Conservation (phyloP, 805 yeast genomes). For the Priceomyces haplophilus region DNA sequence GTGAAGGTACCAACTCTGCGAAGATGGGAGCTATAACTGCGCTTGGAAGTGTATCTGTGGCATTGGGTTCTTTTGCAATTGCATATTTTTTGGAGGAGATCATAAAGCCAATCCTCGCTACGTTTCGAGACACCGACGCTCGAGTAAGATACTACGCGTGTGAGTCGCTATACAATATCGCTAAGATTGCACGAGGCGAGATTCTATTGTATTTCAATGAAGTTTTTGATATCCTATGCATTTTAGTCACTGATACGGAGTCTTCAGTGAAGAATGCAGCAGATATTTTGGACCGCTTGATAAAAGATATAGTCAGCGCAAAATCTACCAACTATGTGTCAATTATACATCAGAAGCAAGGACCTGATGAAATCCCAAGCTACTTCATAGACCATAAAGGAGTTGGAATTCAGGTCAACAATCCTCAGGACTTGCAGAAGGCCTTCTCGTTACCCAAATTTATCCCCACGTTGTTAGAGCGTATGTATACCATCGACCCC, state of each 20-base stretch:
- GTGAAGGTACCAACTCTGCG: constrained; percentile 63
- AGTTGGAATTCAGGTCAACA: constrained; percentile 56
- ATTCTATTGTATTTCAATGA: constrained; percentile 89
- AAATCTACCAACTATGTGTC: constrained; percentile 87
- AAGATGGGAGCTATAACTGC: constrained; percentile 96
- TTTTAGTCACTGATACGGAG: constrained; percentile 86
- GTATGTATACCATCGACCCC: constrained; percentile 90
- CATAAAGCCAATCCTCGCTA: constrained; percentile 88
- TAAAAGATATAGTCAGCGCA: constrained; percentile 93
- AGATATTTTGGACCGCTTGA: constrained; percentile 81
- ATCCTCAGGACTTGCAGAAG: constrained; percentile 54
- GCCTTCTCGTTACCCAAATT: constrained; percentile 86
- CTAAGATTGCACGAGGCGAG: constrained; percentile 95
- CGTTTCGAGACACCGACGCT: constrained; percentile 97
- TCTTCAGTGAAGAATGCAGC: constrained; percentile 93
- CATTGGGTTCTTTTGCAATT: constrained; percentile 80
- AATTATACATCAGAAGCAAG: constrained; percentile 51
- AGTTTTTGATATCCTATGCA: constrained; percentile 88
- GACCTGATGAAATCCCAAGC: constrained; percentile 32
- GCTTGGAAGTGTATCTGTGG: constrained; percentile 92
- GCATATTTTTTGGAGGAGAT: constrained; percentile 81
- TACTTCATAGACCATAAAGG: constrained; percentile 55
- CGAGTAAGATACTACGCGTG: constrained; percentile 96
- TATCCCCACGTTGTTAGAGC: constrained; percentile 85
- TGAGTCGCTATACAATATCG: constrained; percentile 91